A percentile compares a stretch with the other conserved stretches of the same genome.
Evolutionary conservation across 257 asterid species (phyloP).

Genomic region (Prunella vulgaris): DNA sequence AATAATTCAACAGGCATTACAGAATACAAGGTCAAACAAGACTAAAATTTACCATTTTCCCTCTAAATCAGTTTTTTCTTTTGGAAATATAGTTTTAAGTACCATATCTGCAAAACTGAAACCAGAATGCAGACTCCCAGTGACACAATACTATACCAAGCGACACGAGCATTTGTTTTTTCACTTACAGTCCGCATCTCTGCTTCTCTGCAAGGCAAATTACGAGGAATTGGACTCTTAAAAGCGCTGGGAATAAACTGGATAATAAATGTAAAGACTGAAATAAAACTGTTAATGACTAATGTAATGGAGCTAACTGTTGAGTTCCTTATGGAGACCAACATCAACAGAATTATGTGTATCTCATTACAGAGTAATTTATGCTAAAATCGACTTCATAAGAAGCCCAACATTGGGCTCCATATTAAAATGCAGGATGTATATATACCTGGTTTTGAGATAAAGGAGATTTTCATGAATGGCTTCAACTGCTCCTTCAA

Average conservation of each 20-base stretch:
- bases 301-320: not conserved
- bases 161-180: constrained; percentile 73
- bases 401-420: not conserved
- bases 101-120: constrained; percentile 53
- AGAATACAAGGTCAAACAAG: constrained; percentile 21
- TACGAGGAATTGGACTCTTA: not conserved
- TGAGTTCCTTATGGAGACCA: too few species aligned
- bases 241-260: not conserved
- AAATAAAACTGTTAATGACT: not conserved
- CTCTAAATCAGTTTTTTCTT: constrained; percentile 88
- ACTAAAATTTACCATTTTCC: not conserved
- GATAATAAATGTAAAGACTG: not conserved
- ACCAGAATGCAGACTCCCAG: constrained; percentile 70
- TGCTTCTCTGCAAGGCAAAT: constrained; percentile 56
- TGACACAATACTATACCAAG: constrained; percentile 82
- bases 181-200: constrained; percentile 80
- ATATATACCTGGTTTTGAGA: constrained; percentile 63
- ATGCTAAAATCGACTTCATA: not conserved
- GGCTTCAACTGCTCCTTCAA: constrained; percentile 84
- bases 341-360: too few species aligned
- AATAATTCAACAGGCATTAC: constrained; percentile 14
- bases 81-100: constrained; percentile 70
- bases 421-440: not conserved
- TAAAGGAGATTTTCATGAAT: constrained; percentile 78
- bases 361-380: not conserved